A percentile compares a stretch with the other conserved stretches of the same genome.
phyloP scores from a whole-genome alignment of 176 grass and related monocot genomes.

The Saccharum spontaneum region DNA sequence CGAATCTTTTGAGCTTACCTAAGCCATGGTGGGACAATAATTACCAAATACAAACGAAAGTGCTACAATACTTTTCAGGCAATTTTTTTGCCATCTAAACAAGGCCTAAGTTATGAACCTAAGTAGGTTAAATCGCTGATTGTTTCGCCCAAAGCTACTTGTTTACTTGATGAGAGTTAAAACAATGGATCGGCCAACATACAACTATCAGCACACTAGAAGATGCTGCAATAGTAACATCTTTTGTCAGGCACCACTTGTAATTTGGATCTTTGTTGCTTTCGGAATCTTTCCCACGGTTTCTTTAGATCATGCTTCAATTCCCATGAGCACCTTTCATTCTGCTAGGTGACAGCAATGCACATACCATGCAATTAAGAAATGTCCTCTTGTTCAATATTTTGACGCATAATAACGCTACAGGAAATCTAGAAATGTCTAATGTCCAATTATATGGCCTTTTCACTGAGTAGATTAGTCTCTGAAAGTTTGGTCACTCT shows the following conservation, averaged over 20 bases:
- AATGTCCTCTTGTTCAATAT: conserved; percentile 9
- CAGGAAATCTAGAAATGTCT: not conserved
- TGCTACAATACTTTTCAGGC: too few relatives aligned
- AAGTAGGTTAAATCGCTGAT: not conserved
- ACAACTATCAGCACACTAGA: conserved; percentile 48
- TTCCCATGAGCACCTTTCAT: conserved; percentile 28
- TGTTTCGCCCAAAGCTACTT: not conserved
- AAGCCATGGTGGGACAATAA: too few relatives aligned
- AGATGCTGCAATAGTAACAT: conserved; percentile 44
- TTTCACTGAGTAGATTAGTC: not conserved
- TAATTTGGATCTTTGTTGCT: conserved; percentile 50
- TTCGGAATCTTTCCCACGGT: conserved; percentile 47
- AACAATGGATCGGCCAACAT: conserved; percentile 45
- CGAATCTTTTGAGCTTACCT: too few relatives aligned
- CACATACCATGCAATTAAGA: conserved; percentile 10
- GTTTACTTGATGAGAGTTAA: conserved; percentile 12
- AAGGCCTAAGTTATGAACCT: not conserved
- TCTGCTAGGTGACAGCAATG: conserved; percentile 24
- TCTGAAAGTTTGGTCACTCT: not conserved
- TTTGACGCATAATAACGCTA: conserved; percentile 10
- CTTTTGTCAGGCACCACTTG: conserved; percentile 51
- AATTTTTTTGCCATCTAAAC: too few relatives aligned
- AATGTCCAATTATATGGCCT: not conserved
- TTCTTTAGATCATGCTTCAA: conserved; percentile 24
- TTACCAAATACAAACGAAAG: too few relatives aligned